Evolutionary conservation across 768 basidiomycete species (phyloP).

Genomic region (Amanita thiersii): DNA sequence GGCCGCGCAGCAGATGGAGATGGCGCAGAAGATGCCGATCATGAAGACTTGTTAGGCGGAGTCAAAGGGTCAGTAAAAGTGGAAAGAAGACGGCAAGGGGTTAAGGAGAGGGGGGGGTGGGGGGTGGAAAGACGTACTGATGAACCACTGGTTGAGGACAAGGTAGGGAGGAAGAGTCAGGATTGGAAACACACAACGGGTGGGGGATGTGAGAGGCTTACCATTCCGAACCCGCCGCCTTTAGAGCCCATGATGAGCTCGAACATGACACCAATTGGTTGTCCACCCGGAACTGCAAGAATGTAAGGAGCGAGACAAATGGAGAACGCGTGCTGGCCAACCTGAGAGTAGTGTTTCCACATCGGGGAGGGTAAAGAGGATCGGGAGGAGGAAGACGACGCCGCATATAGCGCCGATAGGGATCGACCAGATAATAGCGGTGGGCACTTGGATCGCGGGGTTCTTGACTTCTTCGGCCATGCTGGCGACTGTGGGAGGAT

Average conservation of each 20-base stretch:
- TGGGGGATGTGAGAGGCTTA: constrained; percentile 16
- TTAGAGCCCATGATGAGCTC: constrained; percentile 53
- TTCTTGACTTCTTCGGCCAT: constrained; percentile 64
- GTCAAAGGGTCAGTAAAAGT: not conserved
- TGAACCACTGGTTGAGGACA: constrained; percentile 41
- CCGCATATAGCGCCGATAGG: constrained; percentile 46
- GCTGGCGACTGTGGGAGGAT: constrained; percentile 54
- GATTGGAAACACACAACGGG: not conserved
- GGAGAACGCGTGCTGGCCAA: constrained; percentile 16
- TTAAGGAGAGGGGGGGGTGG: not conserved
- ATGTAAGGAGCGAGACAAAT: constrained; percentile 6
- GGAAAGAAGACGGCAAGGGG: constrained; percentile 1
- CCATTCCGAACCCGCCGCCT: constrained; percentile 56
- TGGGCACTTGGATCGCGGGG: constrained; percentile 45
- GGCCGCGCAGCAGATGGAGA: constrained; percentile 59
- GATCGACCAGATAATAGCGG: constrained; percentile 44
- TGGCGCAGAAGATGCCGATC: constrained; percentile 51
- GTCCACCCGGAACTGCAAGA: constrained; percentile 43
- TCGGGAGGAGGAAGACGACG: constrained; percentile 49
- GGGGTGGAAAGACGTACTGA: constrained; percentile 20
- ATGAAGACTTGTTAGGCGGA: constrained; percentile 37
- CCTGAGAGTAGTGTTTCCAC: constrained; percentile 43
- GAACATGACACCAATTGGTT: constrained; percentile 58
- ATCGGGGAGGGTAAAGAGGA: constrained; percentile 59
- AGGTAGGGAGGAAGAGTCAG: not conserved